Conservation (phyloP, 345 rosid species). For the Raphanus sativus region DNA sequence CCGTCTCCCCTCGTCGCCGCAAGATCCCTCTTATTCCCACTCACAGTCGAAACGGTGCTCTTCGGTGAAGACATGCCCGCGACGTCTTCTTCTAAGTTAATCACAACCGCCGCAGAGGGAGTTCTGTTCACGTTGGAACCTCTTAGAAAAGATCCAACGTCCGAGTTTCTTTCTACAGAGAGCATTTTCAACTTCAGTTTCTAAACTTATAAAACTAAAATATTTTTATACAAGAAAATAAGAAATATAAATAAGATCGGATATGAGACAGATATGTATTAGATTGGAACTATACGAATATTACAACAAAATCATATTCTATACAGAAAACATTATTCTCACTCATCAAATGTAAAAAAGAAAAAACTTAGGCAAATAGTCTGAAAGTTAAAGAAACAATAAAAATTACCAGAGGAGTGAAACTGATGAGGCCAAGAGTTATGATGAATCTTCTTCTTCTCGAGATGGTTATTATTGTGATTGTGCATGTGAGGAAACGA, state of each 20-base stretch:
- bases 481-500: slow-evolving; percentile 36
- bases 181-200: not conserved
- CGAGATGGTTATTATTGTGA: slow-evolving; percentile 5
- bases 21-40: slow-evolving; percentile 76
- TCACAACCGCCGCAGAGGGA: slow-evolving; percentile 34
- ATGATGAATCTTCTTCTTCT: slow-evolving; percentile 5
- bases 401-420: slow-evolving; percentile 49
- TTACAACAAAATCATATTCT: not conserved
- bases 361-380: not conserved
- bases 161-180: slow-evolving; percentile 46
- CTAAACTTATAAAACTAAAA: not conserved
- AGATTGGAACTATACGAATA: not conserved
- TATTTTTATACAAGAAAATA: not conserved
- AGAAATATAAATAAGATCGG: not conserved
- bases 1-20: slow-evolving; percentile 21
- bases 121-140: slow-evolving; percentile 59
- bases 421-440: slow-evolving; percentile 48
- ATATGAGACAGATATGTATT: slow-evolving; percentile 8
- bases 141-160: slow-evolving; percentile 45
- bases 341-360: not conserved
- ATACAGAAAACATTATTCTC: not conserved
- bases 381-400: not conserved
- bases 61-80: slow-evolving; percentile 70
- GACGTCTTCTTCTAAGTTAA: slow-evolving; percentile 50
- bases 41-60: slow-evolving; percentile 77